Evolutionary conservation across 495 filamentous ascomycete species (phyloP).

Genomic region (Hypoxylon crocopeplum): DNA sequence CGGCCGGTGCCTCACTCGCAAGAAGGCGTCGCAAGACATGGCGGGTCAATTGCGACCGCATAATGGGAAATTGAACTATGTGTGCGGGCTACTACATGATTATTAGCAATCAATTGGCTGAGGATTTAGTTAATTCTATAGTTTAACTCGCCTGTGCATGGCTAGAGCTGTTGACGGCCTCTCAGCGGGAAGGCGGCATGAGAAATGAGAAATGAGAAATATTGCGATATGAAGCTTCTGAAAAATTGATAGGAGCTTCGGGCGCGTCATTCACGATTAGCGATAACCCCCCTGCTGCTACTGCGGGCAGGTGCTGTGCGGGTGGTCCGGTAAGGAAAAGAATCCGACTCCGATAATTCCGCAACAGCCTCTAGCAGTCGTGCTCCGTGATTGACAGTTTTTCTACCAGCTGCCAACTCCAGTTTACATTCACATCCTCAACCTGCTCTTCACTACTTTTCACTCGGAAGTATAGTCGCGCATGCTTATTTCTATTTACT

Average conservation of each 20-base stretch:
- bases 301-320: not conserved
- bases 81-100: constrained; percentile 29
- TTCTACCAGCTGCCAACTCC: not conserved
- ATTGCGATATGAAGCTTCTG: constrained; percentile 22
- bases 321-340: not conserved
- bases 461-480: too few species aligned
- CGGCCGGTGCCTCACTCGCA: constrained; percentile 32
- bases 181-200: constrained; percentile 4
- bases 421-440: too few species aligned
- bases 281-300: constrained; percentile 15
- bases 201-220: too few species aligned
- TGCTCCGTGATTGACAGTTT: too few species aligned
- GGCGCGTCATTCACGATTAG: constrained; percentile 35
- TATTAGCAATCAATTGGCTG: constrained; percentile 26
- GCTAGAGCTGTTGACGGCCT: constrained; percentile 24
- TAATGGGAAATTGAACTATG: constrained; percentile 52
- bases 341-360: not conserved
- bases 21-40: constrained; percentile 47
- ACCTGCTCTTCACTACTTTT: too few species aligned
- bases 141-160: constrained; percentile 41
- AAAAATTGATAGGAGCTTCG: constrained; percentile 32
- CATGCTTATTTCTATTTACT: too few species aligned
- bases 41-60: constrained; percentile 78
- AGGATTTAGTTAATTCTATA: not conserved
- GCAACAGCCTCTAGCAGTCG: not conserved